Conservation (phyloP, 163 green algal species). For the Prototheca wickerhamii region DNA sequence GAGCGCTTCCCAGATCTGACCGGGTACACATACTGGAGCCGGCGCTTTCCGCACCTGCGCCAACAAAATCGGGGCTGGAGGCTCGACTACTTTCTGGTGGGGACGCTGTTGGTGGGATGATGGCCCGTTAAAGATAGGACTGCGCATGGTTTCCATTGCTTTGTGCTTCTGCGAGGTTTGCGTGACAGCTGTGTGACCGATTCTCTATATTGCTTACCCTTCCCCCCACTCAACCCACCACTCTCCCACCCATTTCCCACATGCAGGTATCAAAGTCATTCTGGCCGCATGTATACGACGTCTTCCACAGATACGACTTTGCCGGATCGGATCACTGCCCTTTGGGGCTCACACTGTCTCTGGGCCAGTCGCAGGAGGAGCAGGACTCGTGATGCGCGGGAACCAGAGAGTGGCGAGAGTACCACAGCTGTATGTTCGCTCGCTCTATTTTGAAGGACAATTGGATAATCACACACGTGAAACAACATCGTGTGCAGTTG, state of each 20-base stretch:
- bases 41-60: slow-evolving; percentile 42
- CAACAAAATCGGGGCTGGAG: slow-evolving; percentile 68
- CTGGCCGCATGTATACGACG: slow-evolving; percentile 41
- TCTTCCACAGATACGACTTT: slow-evolving; percentile 56
- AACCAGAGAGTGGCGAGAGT: no score
- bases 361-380: no score
- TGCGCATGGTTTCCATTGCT: no score
- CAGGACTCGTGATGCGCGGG: no score
- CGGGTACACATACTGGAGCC: slow-evolving; percentile 35
- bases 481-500: no score
- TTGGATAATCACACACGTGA: no score
- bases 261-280: slow-evolving; percentile 26
- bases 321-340: slow-evolving; percentile 64
- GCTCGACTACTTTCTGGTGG: slow-evolving; percentile 62
- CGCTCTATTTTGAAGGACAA: no score
- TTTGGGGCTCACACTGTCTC: slow-evolving; percentile 38
- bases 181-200: background rate
- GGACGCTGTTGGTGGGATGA: background rate
- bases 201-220: background rate
- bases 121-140: no score
- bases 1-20: slow-evolving; percentile 37
- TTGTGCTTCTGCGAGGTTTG: no score
- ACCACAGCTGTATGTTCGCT: no score
- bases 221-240: background rate
- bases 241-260: background rate